Evolutionary conservation across 2,329 filamentous ascomycete genomes (phyloP).

Genomic region (Trichoderma brevicompactum): DNA sequence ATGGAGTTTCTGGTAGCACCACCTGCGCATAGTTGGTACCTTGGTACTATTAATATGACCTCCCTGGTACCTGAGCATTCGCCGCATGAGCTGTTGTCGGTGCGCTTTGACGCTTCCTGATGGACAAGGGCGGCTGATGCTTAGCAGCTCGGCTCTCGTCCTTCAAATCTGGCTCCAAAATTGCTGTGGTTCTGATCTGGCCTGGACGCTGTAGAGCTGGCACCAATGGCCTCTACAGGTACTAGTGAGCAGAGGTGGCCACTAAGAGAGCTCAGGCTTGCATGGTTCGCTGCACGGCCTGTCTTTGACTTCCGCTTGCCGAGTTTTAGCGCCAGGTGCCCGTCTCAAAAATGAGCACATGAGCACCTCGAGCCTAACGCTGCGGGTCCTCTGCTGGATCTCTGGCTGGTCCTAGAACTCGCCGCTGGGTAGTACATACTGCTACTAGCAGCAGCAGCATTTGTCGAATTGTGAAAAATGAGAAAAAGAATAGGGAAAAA

Average conservation of each 20-base stretch:
- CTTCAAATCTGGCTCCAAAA: slow-evolving; percentile 11
- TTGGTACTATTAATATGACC: slow-evolving; percentile 6
- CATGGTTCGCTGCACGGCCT: slow-evolving; percentile 28
- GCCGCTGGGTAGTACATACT: background rate
- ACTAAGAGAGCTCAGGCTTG: slow-evolving; percentile 23
- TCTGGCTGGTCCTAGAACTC: slow-evolving; percentile 12
- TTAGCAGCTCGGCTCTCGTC: slow-evolving; percentile 21
- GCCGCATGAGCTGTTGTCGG: slow-evolving; percentile 11
- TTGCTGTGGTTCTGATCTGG: slow-evolving; percentile 19
- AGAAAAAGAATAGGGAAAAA: background rate
- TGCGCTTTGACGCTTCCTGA: background rate
- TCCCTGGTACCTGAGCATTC: slow-evolving; percentile 13
- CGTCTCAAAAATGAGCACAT: slow-evolving; percentile 53
- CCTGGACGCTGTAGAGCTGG: background rate
- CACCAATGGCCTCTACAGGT: background rate
- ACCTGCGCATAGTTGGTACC: background rate
- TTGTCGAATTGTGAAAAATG: background rate
- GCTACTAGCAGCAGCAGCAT: background rate
- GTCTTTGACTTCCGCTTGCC: slow-evolving; percentile 44
- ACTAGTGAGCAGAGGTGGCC: slow-evolving; percentile 10
- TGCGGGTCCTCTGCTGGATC: slow-evolving; percentile 40
- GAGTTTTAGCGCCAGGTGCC: slow-evolving; percentile 47
- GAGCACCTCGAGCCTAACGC: slow-evolving; percentile 48
- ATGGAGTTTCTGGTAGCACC: background rate
- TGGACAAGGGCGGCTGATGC: slow-evolving; percentile 11